phyloP scores from a whole-genome alignment of 192 early-diverging fungal species.

The Lobosporangium transversale region DNA sequence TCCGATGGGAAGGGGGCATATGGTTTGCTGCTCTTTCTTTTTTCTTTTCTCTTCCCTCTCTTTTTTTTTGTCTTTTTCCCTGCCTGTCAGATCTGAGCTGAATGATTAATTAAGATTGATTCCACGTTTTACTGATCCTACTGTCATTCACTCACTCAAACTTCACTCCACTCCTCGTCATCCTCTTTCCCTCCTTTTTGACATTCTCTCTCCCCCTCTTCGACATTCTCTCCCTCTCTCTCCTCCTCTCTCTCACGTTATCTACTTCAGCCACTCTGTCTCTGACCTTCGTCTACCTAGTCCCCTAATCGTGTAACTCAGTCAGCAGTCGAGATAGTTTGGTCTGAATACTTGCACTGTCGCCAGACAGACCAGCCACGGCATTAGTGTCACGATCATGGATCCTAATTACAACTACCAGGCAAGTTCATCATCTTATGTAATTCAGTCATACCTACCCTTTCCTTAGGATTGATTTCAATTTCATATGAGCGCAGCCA shows the following conservation, averaged over 20 bases:
- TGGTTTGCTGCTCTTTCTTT: too few species aligned
- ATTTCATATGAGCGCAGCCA: too few species aligned
- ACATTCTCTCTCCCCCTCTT: background rate
- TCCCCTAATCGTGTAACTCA: background rate
- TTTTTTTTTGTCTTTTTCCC: too few species aligned
- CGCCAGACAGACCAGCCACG: background rate
- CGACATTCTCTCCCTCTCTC: constrained; percentile 7
- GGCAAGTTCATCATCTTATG: constrained; percentile 24
- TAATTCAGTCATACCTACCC: too few species aligned
- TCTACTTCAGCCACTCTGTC: background rate
- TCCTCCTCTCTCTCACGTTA: background rate
- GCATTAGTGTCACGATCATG: background rate
- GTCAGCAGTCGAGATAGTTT: background rate
- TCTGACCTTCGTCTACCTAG: background rate
- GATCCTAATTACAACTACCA: constrained; percentile 53
- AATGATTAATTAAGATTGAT: background rate
- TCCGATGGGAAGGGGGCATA: too few species aligned
- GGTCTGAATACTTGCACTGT: background rate
- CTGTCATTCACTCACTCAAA: background rate
- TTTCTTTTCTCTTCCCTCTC: too few species aligned
- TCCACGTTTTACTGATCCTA: background rate
- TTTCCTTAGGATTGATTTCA: too few species aligned
- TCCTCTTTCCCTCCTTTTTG: background rate
- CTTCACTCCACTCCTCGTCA: background rate
- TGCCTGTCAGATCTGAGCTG: background rate